phyloP scores from a whole-genome alignment of 2,329 filamentous ascomycete species.

The Talaromyces albobiverticillius region DNA sequence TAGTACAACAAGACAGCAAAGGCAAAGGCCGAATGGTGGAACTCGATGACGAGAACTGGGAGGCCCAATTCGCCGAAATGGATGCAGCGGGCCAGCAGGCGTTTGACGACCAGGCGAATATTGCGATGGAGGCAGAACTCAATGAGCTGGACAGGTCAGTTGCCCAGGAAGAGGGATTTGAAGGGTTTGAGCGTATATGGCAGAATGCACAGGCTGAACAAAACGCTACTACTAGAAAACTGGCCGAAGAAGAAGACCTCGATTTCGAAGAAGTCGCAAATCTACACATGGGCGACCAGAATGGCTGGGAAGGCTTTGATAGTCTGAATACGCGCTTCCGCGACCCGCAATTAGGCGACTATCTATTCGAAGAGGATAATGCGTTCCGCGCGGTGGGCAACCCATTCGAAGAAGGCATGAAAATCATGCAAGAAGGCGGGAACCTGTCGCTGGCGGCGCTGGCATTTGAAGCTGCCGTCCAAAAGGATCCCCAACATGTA shows the following conservation, averaged over 20 bases:
- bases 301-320: slow-evolving; percentile 78
- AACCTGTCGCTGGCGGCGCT: slow-evolving; percentile 91
- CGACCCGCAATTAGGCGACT: slow-evolving; percentile 80
- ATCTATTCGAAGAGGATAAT: slow-evolving; percentile 94
- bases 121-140: slow-evolving; percentile 79
- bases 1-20: slow-evolving; percentile 55
- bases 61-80: slow-evolving; percentile 90
- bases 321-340: slow-evolving; percentile 64
- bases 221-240: slow-evolving; percentile 45
- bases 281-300: slow-evolving; percentile 66
- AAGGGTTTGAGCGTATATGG: slow-evolving; percentile 82
- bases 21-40: slow-evolving; percentile 82
- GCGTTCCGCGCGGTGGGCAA: slow-evolving; percentile 77
- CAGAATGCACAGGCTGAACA: slow-evolving; percentile 46
- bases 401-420: slow-evolving; percentile 88
- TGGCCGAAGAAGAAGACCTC: slow-evolving; percentile 66
- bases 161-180: slow-evolving; percentile 58
- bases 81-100: slow-evolving; percentile 57
- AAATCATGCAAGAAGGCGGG: slow-evolving; percentile 89
- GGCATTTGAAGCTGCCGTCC: slow-evolving; percentile 92
- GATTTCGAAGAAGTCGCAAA: slow-evolving; percentile 46
- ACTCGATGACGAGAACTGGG: slow-evolving; percentile 91
- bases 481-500: slow-evolving; percentile 81
- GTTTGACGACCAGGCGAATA: slow-evolving; percentile 63
- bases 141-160: slow-evolving; percentile 86